phyloP scores from a whole-genome alignment of 495 filamentous ascomycete genomes.

The Cryomyces minteri region DNA sequence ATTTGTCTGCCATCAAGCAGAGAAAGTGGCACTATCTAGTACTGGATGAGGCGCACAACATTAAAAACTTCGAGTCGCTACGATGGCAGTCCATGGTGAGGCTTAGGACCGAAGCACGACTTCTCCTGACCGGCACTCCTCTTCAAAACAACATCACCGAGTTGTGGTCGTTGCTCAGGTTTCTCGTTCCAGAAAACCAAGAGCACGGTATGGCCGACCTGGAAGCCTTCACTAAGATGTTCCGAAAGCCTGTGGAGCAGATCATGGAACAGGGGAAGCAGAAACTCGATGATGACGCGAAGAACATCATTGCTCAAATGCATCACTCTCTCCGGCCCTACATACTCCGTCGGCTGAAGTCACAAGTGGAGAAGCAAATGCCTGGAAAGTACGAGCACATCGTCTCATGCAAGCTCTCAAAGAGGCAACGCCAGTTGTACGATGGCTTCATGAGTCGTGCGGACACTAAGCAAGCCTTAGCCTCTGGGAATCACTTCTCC shows the following conservation, averaged over 20 bases:
- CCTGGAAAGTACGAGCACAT: constrained; percentile 95
- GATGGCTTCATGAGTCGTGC: constrained; percentile 93
- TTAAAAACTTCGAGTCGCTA: constrained; percentile 97
- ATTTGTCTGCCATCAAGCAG: constrained; percentile 81
- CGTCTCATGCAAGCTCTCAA: constrained; percentile 83
- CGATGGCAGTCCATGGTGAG: constrained; percentile 88
- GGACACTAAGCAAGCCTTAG: constrained; percentile 69
- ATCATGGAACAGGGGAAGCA: constrained; percentile 89
- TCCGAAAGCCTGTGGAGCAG: constrained; percentile 80
- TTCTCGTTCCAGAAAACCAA: constrained; percentile 68
- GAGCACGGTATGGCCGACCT: constrained; percentile 79
- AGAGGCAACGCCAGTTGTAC: constrained; percentile 86
- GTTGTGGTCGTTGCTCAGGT: constrained; percentile 92
- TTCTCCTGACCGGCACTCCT: constrained; percentile 88
- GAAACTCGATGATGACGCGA: constrained; percentile 81
- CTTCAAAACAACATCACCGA: constrained; percentile 95
- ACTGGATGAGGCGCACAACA: constrained; percentile 96
- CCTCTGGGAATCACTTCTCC: constrained; percentile 91
- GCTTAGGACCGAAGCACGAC: constrained; percentile 70
- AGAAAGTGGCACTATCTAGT: constrained; percentile 97
- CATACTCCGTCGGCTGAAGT: constrained; percentile 79
- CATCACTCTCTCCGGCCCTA: constrained; percentile 88
- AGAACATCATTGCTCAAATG: constrained; percentile 72
- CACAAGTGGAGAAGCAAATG: constrained; percentile 99
- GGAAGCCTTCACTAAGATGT: constrained; percentile 84